Percentiles rank a stretch among this genome's conserved stretches.
Conservation (phyloP, 1,284 basidiomycete genomes). For the Filobasidium uniguttulatum region DNA sequence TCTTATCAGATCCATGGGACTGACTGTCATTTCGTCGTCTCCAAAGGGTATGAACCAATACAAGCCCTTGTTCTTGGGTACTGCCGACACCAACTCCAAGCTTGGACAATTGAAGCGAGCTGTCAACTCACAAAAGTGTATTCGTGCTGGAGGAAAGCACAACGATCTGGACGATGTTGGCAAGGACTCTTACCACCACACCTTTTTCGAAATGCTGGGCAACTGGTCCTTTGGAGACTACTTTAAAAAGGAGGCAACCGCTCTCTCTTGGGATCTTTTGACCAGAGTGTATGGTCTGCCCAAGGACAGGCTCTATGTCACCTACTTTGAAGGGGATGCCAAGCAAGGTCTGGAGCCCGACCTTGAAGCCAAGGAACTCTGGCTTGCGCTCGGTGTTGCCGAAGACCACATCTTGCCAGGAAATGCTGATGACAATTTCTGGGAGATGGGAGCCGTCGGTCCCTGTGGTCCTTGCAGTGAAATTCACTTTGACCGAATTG, state of each 20-base stretch:
- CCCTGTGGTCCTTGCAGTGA: constrained; percentile 97
- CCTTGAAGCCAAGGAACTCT: constrained; percentile 67
- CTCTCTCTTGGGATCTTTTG: constrained; percentile 86
- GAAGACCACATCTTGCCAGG: constrained; percentile 87
- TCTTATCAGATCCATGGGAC: neutral
- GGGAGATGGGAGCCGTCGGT: constrained; percentile 98
- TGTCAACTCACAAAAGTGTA: constrained; percentile 94
- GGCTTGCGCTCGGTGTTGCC: constrained; percentile 72
- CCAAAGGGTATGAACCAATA: constrained; percentile 84
- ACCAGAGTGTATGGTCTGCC: constrained; percentile 74
- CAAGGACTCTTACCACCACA: constrained; percentile 61
- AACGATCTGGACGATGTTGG: constrained; percentile 98
- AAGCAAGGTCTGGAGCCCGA: constrained; percentile 79
- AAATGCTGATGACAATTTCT: constrained; percentile 96
- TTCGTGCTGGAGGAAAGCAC: constrained; percentile 95
- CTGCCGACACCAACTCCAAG: constrained; percentile 80
- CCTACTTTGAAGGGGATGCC: constrained; percentile 91
- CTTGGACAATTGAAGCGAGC: constrained; percentile 81
- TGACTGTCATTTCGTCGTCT: neutral
- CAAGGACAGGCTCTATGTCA: constrained; percentile 85
- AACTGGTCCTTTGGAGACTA: constrained; percentile 99
- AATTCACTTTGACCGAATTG: constrained; percentile 92
- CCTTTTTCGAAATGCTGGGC: constrained; percentile 98
- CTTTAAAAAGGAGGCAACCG: constrained; percentile 94
- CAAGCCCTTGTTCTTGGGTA: constrained; percentile 92